phyloP scores from a whole-genome alignment of 164 flowering plant species.

The Liriodendron chinense region DNA sequence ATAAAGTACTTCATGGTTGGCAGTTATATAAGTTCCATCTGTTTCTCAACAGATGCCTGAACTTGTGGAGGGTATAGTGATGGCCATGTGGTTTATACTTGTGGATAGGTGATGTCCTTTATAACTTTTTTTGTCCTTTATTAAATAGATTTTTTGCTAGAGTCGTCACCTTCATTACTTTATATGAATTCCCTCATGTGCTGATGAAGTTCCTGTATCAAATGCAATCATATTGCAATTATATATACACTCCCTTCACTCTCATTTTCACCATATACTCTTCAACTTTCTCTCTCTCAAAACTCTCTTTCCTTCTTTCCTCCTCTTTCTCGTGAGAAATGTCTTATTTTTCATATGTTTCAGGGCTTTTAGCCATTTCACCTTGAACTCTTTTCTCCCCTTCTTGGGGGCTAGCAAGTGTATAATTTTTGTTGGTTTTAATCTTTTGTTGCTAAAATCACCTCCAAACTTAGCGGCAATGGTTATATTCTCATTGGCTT shows the following conservation, averaged over 20 bases:
- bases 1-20: too few relatives aligned
- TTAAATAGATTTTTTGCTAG: neutral
- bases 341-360: neutral
- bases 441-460: neutral
- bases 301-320: neutral
- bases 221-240: constrained; percentile 2
- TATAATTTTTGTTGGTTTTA: neutral
- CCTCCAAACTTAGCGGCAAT: neutral
- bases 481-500: constrained; percentile 13
- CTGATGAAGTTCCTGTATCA: neutral
- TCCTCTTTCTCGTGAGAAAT: neutral
- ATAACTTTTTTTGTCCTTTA: neutral
- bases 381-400: neutral
- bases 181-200: neutral
- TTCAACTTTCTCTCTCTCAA: neutral
- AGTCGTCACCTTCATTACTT: neutral
- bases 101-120: too few relatives aligned
- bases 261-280: neutral
- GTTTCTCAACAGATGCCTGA: too few relatives aligned
- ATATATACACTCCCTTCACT: constrained; percentile 1
- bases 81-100: too few relatives aligned
- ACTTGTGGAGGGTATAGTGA: too few relatives aligned
- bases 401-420: neutral
- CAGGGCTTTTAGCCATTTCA: neutral
- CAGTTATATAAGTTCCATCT: too few relatives aligned